Percentiles rank a stretch among this genome's conserved stretches.
Evolutionary conservation across 345 rosid species (phyloP).

Genomic region (Salix arbutifolia): DNA sequence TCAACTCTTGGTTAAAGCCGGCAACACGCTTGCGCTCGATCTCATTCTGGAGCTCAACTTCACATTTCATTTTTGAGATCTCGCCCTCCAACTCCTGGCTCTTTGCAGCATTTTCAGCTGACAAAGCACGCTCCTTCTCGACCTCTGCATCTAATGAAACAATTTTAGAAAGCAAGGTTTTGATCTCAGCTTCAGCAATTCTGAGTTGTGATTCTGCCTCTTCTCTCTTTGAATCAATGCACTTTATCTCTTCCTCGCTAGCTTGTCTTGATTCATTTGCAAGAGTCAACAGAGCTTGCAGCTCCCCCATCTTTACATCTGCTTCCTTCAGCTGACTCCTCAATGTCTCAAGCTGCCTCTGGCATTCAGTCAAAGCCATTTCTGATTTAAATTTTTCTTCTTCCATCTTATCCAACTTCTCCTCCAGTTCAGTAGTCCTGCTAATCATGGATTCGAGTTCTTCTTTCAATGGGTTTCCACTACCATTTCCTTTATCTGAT

Average conservation of each 20-base stretch:
- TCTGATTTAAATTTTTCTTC: slow-evolving; percentile 52
- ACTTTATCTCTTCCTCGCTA: slow-evolving; percentile 42
- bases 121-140: slow-evolving; percentile 26
- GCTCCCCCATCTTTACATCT: slow-evolving; percentile 39
- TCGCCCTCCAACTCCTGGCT: slow-evolving; percentile 50
- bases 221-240: slow-evolving; percentile 37
- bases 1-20: slow-evolving; percentile 39
- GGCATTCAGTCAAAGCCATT: slow-evolving; percentile 44
- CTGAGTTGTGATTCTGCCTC: slow-evolving; percentile 47
- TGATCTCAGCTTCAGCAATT: slow-evolving; percentile 47
- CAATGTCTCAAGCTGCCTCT: slow-evolving; percentile 42
- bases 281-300: slow-evolving; percentile 36
- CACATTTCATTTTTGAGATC: slow-evolving; percentile 45
- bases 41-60: slow-evolving; percentile 37
- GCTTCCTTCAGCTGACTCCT: slow-evolving; percentile 40
- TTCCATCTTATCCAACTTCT: slow-evolving; percentile 47
- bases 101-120: slow-evolving; percentile 27
- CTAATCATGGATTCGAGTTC: slow-evolving; percentile 47
- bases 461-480: slow-evolving; percentile 32
- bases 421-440: slow-evolving; percentile 57
- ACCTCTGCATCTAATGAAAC: slow-evolving; percentile 37
- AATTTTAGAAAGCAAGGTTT: slow-evolving; percentile 42
- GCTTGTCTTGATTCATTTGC: slow-evolving; percentile 46
- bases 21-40: slow-evolving; percentile 27
- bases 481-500: slow-evolving; percentile 30